Evolutionary conservation across 352 stramenopile species (phyloP).

Genomic region (Aphanomyces invadans): DNA sequence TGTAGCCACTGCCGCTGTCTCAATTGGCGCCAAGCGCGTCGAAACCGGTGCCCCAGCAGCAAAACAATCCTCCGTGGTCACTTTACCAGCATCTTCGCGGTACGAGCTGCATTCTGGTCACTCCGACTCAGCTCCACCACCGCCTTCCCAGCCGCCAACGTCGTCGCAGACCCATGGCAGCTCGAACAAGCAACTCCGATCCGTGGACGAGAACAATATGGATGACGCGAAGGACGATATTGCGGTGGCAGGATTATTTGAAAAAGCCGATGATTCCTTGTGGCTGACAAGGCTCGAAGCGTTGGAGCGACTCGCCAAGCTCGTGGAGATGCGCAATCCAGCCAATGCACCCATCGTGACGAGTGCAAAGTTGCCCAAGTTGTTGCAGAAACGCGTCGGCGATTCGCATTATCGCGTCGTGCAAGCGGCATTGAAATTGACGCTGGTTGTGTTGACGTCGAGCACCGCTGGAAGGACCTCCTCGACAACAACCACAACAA

Average conservation of each 20-base stretch:
- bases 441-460: conserved; percentile 40
- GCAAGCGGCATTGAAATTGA: conserved; percentile 52
- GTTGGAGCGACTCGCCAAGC: conserved; percentile 22
- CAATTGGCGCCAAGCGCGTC: not conserved
- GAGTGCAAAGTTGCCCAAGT: not conserved
- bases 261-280: no score
- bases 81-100: not conserved
- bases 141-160: not conserved
- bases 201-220: no score
- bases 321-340: no score
- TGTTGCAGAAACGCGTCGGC: conserved; percentile 46
- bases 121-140: not conserved
- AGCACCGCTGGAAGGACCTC: no score
- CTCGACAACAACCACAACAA: not conserved
- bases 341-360: no score
- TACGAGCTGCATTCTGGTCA: no score
- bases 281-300: conserved; percentile 63
- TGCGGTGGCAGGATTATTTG: not conserved
- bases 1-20: not conserved
- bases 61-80: not conserved
- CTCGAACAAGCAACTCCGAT: no score
- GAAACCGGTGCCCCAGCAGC: not conserved
- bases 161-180: not conserved
- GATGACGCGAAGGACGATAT: not conserved
- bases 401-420: conserved; percentile 71